These are phyloP conservation scores for Ogataea nitratoaversa DNA, from an alignment of 805 yeast species.

Conservation along the genomic window DNA sequence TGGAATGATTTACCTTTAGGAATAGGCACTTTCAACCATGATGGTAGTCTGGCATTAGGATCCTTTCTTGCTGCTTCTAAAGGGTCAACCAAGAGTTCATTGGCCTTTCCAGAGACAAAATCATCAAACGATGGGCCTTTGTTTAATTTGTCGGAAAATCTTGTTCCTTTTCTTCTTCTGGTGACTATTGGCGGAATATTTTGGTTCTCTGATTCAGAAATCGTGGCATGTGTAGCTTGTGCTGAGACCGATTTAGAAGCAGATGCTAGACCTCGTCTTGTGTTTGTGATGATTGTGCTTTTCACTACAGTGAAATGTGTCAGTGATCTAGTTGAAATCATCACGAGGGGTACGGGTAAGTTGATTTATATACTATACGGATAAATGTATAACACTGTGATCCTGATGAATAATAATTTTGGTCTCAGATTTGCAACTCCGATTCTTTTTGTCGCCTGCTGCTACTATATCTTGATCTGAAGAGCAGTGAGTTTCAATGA, in stretches of 20 bases:
- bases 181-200: constrained; percentile 9
- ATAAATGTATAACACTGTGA: background rate
- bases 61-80: constrained; percentile 68
- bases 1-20: constrained; percentile 91
- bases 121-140: constrained; percentile 94
- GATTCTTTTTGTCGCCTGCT: no score
- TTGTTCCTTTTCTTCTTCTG: constrained; percentile 49
- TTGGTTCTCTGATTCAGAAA: background rate
- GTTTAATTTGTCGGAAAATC: constrained; percentile 65
- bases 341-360: background rate
- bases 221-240: background rate
- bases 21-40: constrained; percentile 92
- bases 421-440: no score
- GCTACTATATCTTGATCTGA: no score
- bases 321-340: constrained; percentile 1
- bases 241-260: background rate
- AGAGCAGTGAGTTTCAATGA: no score
- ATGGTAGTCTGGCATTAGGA: constrained; percentile 71
- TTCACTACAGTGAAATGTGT: background rate
- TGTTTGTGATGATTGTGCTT: background rate
- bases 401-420: background rate
- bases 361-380: no score
- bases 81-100: constrained; percentile 65
- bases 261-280: background rate
- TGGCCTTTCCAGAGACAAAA: constrained; percentile 78